phyloP scores from a whole-genome alignment of 306 rosid species.

The Coriaria nepalensis region DNA sequence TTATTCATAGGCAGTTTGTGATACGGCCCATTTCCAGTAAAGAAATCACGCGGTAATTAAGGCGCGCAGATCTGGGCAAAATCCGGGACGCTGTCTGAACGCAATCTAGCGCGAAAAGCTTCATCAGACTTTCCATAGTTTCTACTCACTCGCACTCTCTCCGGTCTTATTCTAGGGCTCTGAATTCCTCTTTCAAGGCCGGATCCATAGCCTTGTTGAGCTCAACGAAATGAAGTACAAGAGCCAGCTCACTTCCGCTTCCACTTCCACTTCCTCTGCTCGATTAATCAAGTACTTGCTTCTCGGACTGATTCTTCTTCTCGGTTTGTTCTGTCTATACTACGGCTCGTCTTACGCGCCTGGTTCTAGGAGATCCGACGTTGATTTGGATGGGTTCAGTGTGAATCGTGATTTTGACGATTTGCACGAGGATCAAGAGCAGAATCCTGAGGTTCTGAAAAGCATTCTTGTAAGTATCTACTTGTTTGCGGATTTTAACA shows the following conservation, averaged over 20 bases:
- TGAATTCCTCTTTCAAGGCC: too few species aligned
- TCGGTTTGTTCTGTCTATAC: constrained; percentile 31
- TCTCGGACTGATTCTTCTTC: constrained; percentile 18
- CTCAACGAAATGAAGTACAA: constrained; percentile 36
- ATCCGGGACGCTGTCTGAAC: too few species aligned
- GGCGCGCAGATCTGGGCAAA: too few species aligned
- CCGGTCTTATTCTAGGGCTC: too few species aligned
- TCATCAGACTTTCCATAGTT: too few species aligned
- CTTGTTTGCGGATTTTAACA: not conserved
- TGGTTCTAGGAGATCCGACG: constrained; percentile 34
- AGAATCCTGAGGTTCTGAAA: constrained; percentile 21
- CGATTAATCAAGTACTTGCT: constrained; percentile 18
- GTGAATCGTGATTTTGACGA: constrained; percentile 19
- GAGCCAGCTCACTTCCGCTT: constrained; percentile 15
- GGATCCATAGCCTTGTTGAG: too few species aligned
- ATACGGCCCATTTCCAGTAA: too few species aligned
- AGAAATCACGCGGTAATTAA: too few species aligned
- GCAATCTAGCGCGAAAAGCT: too few species aligned
- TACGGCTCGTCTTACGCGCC: constrained; percentile 37
- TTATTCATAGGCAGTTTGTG: too few species aligned
- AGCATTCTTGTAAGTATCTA: constrained; percentile 28
- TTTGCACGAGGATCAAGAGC: constrained; percentile 19
- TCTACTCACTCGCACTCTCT: too few species aligned
- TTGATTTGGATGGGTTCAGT: constrained; percentile 11
- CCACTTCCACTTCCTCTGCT: too few species aligned